Conservation (phyloP, 345 rosid genomes). For the Populus euphratica region DNA sequence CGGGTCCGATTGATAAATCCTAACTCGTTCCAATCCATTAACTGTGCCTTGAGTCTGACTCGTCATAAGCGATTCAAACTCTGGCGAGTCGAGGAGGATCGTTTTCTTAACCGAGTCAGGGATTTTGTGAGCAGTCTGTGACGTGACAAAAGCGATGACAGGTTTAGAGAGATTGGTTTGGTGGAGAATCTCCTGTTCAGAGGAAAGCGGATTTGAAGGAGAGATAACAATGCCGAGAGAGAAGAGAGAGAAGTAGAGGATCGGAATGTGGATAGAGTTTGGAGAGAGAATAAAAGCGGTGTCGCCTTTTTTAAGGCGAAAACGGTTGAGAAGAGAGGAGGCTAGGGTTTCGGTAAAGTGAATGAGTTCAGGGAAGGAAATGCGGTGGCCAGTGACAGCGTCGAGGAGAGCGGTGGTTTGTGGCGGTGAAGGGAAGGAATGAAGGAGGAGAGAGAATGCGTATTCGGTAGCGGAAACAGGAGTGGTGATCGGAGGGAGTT, state of each 20-base stretch:
- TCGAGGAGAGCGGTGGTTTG: slow-evolving; percentile 36
- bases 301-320: slow-evolving; percentile 43
- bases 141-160: slow-evolving; percentile 44
- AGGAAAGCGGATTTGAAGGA: slow-evolving; percentile 45
- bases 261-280: slow-evolving; percentile 44
- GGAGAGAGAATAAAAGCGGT: slow-evolving; percentile 42
- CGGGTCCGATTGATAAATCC: slow-evolving; percentile 40
- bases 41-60: background rate
- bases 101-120: slow-evolving; percentile 24
- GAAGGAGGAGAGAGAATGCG: slow-evolving; percentile 30
- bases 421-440: slow-evolving; percentile 38
- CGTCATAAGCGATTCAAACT: slow-evolving; percentile 41
- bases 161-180: slow-evolving; percentile 46
- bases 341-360: slow-evolving; percentile 29
- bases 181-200: slow-evolving; percentile 37
- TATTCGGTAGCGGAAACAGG: slow-evolving; percentile 38
- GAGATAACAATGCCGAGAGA: slow-evolving; percentile 54
- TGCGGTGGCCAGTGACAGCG: slow-evolving; percentile 32
- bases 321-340: slow-evolving; percentile 27
- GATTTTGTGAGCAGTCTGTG: slow-evolving; percentile 33
- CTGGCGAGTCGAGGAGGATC: slow-evolving; percentile 40
- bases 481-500: slow-evolving; percentile 31
- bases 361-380: slow-evolving; percentile 39
- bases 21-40: background rate
- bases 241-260: slow-evolving; percentile 51